These are phyloP conservation scores for Fusarium goolgardi DNA, from an alignment of 2,329 filamentous ascomycete genomes.

Conservation along the genomic window DNA sequence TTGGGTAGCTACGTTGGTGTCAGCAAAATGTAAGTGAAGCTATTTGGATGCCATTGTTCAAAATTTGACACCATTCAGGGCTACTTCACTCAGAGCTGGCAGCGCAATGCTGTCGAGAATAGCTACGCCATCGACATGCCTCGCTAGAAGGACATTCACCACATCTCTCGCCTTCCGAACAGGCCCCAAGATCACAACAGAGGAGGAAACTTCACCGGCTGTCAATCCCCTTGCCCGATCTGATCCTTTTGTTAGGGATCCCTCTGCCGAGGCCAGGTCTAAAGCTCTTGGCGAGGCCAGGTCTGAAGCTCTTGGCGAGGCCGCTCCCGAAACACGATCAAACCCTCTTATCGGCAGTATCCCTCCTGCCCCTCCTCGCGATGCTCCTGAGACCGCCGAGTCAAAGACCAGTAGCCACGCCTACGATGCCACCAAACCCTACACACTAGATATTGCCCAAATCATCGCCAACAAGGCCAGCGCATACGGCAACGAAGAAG, in stretches of 20 bases:
- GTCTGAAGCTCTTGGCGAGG: not conserved
- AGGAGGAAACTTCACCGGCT: conserved; percentile 12
- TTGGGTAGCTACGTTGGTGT: conserved; percentile 32
- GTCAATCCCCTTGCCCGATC: conserved; percentile 20
- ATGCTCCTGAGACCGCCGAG: conserved; percentile 1
- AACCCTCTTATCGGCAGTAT: conserved; percentile 11
- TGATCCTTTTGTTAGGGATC: conserved; percentile 6
- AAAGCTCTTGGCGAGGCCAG: conserved; percentile 1
- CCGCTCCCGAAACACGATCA: conserved; percentile 21
- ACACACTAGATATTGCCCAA: conserved; percentile 51
- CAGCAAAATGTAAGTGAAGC: conserved; percentile 41
- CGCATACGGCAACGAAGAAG: conserved; percentile 27
- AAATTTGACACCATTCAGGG: conserved; percentile 41
- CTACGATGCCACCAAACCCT: conserved; percentile 46
- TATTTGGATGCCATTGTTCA: accelerated
- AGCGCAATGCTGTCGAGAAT: conserved; percentile 50
- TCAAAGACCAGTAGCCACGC: conserved; percentile 27
- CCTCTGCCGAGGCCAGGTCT: not conserved
- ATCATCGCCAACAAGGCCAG: conserved; percentile 52
- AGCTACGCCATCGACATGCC: conserved; percentile 38
- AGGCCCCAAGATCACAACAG: conserved; percentile 24
- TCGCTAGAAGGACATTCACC: conserved; percentile 49
- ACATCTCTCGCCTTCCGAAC: conserved; percentile 48
- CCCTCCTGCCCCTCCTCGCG: conserved; percentile 28
- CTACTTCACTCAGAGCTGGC: conserved; percentile 45